These are phyloP conservation scores for Stemphylium vesicarium DNA, from an alignment of 2,329 filamentous ascomycete genomes.

Conservation along the genomic window DNA sequence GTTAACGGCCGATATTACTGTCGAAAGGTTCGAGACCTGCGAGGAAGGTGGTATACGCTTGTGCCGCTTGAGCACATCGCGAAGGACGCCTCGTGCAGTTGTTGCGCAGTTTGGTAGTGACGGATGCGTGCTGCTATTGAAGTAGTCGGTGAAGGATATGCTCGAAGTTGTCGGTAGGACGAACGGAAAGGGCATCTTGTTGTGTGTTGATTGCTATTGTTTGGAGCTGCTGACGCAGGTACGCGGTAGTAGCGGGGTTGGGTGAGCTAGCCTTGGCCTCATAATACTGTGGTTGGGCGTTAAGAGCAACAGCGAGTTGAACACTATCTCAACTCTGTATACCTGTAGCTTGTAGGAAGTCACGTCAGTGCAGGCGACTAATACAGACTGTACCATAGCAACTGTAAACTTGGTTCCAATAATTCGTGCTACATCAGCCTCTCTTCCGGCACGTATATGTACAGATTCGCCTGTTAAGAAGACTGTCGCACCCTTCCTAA, in stretches of 20 bases:
- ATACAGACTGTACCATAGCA: slow-evolving; percentile 9
- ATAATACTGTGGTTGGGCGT: slow-evolving; percentile 12
- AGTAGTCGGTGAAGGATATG: slow-evolving; percentile 78
- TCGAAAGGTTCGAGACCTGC: slow-evolving; percentile 72
- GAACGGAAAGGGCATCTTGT: slow-evolving; percentile 85
- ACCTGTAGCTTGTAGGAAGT: not conserved
- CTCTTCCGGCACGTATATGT: slow-evolving; percentile 36
- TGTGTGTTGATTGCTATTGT: slow-evolving; percentile 17
- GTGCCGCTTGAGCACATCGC: slow-evolving; percentile 84
- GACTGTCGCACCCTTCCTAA: slow-evolving; percentile 16
- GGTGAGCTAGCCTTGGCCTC: slow-evolving; percentile 28
- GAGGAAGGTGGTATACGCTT: slow-evolving; percentile 79
- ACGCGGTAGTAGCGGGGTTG: slow-evolving; percentile 33
- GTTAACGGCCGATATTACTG: slow-evolving; percentile 72
- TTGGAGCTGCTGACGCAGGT: slow-evolving; percentile 31
- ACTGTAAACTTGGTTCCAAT: slow-evolving; percentile 8
- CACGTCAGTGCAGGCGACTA: slow-evolving; percentile 3
- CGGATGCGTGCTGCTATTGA: slow-evolving; percentile 82
- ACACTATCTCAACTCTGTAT: not conserved
- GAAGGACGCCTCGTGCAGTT: slow-evolving; percentile 81
- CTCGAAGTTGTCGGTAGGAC: slow-evolving; percentile 86
- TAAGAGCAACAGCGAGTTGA: not conserved
- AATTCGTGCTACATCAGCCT: slow-evolving; percentile 14
- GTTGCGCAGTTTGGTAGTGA: slow-evolving; percentile 84
- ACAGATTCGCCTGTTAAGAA: slow-evolving; percentile 33